Evolutionary conservation across 805 yeast genomes (phyloP).

Genomic region (Wickerhamomyces strasburgensis): DNA sequence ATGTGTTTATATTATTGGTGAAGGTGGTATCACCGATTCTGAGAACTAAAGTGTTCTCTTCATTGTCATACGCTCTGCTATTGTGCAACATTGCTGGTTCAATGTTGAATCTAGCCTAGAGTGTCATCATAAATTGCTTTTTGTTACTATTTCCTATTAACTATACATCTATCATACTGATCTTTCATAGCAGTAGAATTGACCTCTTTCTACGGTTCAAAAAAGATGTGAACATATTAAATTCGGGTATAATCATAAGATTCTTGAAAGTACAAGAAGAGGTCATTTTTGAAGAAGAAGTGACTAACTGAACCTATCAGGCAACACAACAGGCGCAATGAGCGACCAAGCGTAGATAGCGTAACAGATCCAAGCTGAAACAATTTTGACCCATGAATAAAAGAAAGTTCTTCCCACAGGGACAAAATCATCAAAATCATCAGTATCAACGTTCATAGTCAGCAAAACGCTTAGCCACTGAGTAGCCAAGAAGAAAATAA

Average conservation of each 20-base stretch:
- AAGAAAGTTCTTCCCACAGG: conserved; percentile 98
- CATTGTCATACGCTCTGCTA: no score
- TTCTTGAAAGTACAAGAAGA: no score
- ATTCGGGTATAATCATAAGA: neutral
- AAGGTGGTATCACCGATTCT: conserved; percentile 59
- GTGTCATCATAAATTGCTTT: no score
- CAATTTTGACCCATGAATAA: conserved; percentile 89
- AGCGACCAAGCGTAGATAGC: conserved; percentile 84
- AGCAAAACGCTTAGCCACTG: conserved; percentile 93
- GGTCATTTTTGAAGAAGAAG: no score
- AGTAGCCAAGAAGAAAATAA: conserved; percentile 90
- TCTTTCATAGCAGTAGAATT: neutral
- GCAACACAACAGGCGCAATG: conserved; percentile 84
- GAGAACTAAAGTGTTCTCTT: conserved; percentile 19
- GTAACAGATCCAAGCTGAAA: conserved; percentile 90
- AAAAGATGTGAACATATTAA: no score
- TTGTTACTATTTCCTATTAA: no score
- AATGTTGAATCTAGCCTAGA: no score
- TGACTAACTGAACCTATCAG: conserved; percentile 66
- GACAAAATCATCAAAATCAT: conserved; percentile 79
- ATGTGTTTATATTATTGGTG: conserved; percentile 67
- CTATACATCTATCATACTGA: no score
- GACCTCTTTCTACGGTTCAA: neutral
- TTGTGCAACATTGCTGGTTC: no score
- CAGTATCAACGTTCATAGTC: conserved; percentile 85